A percentile compares a stretch with the other conserved stretches of the same genome.
phyloP scores from a whole-genome alignment of 148 eudicot genomes.

The Camellia granthamiana region DNA sequence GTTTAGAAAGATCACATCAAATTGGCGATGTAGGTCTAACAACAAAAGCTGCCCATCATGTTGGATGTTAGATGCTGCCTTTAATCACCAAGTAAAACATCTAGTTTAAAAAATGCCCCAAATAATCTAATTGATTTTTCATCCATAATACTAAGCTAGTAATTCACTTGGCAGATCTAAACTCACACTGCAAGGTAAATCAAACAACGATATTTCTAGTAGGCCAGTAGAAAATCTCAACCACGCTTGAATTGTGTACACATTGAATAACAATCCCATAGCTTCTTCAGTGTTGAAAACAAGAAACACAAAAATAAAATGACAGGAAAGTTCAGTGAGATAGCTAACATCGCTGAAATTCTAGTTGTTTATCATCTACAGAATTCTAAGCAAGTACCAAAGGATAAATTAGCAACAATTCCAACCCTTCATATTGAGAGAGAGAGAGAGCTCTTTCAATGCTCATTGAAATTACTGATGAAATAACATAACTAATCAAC shows the following conservation, averaged over 20 bases:
- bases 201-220: background rate
- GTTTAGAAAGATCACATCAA: background rate
- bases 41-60: background rate
- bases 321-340: background rate
- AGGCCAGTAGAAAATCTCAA: background rate
- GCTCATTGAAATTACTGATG: background rate
- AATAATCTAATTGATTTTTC: background rate
- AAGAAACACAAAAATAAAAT: background rate
- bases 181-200: background rate
- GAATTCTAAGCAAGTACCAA: background rate
- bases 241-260: background rate
- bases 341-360: background rate
- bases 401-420: background rate
- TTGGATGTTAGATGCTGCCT: background rate
- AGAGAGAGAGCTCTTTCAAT: background rate
- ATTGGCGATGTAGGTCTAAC: background rate
- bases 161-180: background rate
- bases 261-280: background rate
- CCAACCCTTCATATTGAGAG: background rate
- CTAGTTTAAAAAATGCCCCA: background rate
- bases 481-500: background rate
- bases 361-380: background rate
- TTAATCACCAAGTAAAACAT: background rate
- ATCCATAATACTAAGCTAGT: background rate
- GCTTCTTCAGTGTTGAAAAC: background rate